Conservation (phyloP, 2,329 filamentous ascomycete species). For the Ascochyta fabae region DNA sequence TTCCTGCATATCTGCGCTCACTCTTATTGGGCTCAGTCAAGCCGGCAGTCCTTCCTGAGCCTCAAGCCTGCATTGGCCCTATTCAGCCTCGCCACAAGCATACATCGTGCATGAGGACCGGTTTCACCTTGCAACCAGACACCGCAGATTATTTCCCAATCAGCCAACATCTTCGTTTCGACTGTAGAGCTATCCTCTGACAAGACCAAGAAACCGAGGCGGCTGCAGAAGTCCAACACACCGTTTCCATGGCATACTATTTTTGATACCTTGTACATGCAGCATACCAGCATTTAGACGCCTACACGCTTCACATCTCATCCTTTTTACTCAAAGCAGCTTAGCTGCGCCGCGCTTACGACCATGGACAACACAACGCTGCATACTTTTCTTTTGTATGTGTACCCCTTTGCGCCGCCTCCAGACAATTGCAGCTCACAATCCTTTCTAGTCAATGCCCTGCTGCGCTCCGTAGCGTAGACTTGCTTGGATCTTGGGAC, state of each 20-base stretch:
- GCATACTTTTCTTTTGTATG: conserved; percentile 64
- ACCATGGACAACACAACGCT: conserved; percentile 62
- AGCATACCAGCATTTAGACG: conserved; percentile 32
- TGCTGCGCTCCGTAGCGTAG: conserved; percentile 68
- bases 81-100: conserved; percentile 40
- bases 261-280: conserved; percentile 32
- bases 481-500: conserved; percentile 92
- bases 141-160: conserved; percentile 30
- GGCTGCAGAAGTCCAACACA: conserved; percentile 34
- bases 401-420: conserved; percentile 27
- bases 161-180: conserved; percentile 13
- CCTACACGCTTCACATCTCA: conserved; percentile 34
- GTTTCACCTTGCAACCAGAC: conserved; percentile 42
- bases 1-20: conserved; percentile 32
- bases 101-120: conserved; percentile 25
- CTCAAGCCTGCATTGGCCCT: conserved; percentile 29
- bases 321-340: conserved; percentile 37
- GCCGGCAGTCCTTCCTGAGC: conserved; percentile 13
- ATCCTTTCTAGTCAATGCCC: conserved; percentile 42
- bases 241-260: conserved; percentile 38
- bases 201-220: conserved; percentile 30
- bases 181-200: conserved; percentile 25
- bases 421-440: conserved; percentile 30
- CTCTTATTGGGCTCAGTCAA: conserved; percentile 20
- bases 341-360: conserved; percentile 33